A percentile compares a stretch with the other conserved stretches of the same genome.
phyloP scores from a whole-genome alignment of 805 yeast genomes.

The Monosporozyma solicola region DNA sequence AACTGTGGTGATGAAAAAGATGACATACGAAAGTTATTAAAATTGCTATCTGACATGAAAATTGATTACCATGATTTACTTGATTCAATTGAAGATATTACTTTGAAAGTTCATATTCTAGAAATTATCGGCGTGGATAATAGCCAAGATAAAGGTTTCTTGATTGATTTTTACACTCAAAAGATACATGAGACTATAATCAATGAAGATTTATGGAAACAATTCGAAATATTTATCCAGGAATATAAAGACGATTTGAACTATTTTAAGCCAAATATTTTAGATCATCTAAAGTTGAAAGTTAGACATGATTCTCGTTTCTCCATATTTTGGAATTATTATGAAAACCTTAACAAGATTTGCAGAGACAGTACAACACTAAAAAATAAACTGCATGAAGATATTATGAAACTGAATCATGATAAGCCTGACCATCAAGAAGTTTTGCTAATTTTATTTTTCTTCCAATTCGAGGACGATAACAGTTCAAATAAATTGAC shows the following conservation, averaged over 20 bases:
- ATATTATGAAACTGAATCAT: slow-evolving; percentile 15
- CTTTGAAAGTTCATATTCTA: slow-evolving; percentile 17
- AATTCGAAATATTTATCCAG: slow-evolving; percentile 8
- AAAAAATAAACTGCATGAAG: neutral
- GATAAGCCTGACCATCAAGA: slow-evolving; percentile 2
- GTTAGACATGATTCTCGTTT: slow-evolving; percentile 8
- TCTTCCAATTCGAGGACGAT: slow-evolving; percentile 1
- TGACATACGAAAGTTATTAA: slow-evolving; percentile 5
- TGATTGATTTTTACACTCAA: slow-evolving; percentile 20
- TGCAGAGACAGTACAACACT: neutral
- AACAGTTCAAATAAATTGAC: neutral
- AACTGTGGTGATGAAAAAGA: neutral
- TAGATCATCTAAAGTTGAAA: slow-evolving; percentile 14
- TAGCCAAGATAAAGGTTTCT: slow-evolving; percentile 17
- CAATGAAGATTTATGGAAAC: slow-evolving; percentile 12
- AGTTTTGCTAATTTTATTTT: slow-evolving; percentile 6
- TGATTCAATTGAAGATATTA: slow-evolving; percentile 6
- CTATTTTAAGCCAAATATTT: slow-evolving; percentile 18
- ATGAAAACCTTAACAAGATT: slow-evolving; percentile 5
- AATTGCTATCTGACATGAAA: slow-evolving; percentile 7
- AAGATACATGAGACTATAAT: slow-evolving; percentile 15
- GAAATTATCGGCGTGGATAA: slow-evolving; percentile 18
- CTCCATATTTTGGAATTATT: slow-evolving; percentile 6
- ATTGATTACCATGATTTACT: slow-evolving; percentile 12
- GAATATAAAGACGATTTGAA: slow-evolving; percentile 19